These are phyloP conservation scores for Lagerstroemia speciosa DNA, from an alignment of 345 rosid genomes.

Conservation along the genomic window DNA sequence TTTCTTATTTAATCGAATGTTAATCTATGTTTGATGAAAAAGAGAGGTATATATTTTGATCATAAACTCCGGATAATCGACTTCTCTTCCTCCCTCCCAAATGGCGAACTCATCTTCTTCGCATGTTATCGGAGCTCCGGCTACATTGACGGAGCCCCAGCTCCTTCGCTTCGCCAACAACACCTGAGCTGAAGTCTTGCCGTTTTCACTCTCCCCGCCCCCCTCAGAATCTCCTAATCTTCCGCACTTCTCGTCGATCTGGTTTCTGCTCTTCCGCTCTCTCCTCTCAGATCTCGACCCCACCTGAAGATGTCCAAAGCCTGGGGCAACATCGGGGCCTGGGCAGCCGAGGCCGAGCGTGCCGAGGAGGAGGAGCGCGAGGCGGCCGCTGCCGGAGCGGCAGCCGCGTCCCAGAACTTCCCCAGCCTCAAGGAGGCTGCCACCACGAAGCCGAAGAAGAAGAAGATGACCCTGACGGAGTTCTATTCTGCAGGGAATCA, in stretches of 20 bases:
- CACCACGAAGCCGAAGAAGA: constrained; percentile 63
- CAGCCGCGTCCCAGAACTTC: constrained; percentile 38
- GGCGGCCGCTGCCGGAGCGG: constrained; percentile 26
- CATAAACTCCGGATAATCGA: background rate
- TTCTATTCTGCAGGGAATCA: constrained; percentile 27
- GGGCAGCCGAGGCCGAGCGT: constrained; percentile 94
- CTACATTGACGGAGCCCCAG: constrained; percentile 4
- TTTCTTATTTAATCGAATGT: no score
- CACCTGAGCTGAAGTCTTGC: background rate
- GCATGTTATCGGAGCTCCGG: constrained; percentile 59
- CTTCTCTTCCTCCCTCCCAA: background rate
- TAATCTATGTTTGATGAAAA: no score
- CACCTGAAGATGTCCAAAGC: constrained; percentile 41
- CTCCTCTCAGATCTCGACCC: constrained; percentile 13
- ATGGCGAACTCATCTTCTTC: background rate
- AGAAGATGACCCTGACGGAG: constrained; percentile 68
- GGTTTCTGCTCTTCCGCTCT: background rate
- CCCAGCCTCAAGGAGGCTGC: constrained; percentile 71
- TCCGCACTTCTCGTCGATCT: background rate
- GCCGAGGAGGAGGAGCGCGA: constrained; percentile 57
- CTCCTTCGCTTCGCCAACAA: no score
- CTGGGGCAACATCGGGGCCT: constrained; percentile 73
- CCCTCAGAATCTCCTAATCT: constrained; percentile 11
- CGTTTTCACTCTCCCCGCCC: background rate
- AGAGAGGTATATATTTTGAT: no score